Evolutionary conservation across 306 rosid species (phyloP).

Genomic region (Begonia masoniana): DNA sequence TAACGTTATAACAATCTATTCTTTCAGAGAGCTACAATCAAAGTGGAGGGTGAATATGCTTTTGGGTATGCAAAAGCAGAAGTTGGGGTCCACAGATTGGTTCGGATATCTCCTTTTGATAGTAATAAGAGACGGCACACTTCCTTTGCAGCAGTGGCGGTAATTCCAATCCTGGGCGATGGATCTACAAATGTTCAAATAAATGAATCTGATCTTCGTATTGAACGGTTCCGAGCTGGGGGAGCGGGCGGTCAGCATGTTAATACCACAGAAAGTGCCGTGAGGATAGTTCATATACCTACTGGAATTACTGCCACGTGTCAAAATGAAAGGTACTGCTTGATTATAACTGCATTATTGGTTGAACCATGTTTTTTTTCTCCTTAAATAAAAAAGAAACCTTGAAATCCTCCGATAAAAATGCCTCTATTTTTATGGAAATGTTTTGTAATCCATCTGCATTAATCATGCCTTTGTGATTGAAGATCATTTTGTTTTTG

Average conservation of each 20-base stretch:
- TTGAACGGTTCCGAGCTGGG: slow-evolving; percentile 81
- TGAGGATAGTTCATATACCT: slow-evolving; percentile 80
- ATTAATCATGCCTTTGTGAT: too few species aligned
- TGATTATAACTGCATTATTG: too few species aligned
- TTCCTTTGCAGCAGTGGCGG: slow-evolving; percentile 96
- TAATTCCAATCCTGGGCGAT: slow-evolving; percentile 74
- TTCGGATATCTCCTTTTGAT: slow-evolving; percentile 93
- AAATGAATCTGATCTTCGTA: slow-evolving; percentile 87
- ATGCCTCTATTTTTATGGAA: too few species aligned
- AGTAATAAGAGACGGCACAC: slow-evolving; percentile 86
- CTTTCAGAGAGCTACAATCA: slow-evolving; percentile 85
- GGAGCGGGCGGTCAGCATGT: slow-evolving; percentile 97
- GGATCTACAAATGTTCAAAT: slow-evolving; percentile 60
- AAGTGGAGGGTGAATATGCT: slow-evolving; percentile 88
- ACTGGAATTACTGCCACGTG: slow-evolving; percentile 86
- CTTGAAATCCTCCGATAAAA: too few species aligned
- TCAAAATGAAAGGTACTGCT: slow-evolving; percentile 77
- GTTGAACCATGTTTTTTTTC: too few species aligned
- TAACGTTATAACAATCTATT: slow-evolving; percentile 6
- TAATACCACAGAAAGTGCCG: slow-evolving; percentile 92
- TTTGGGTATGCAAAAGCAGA: slow-evolving; percentile 98
- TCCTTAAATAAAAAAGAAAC: too few species aligned
- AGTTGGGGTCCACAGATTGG: slow-evolving; percentile 93
- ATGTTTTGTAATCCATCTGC: too few species aligned
- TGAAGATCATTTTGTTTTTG: too few species aligned